Base-by-base conservation (phyloP, 257 asterid genomes). In the Scutellaria baicalensis region DNA sequence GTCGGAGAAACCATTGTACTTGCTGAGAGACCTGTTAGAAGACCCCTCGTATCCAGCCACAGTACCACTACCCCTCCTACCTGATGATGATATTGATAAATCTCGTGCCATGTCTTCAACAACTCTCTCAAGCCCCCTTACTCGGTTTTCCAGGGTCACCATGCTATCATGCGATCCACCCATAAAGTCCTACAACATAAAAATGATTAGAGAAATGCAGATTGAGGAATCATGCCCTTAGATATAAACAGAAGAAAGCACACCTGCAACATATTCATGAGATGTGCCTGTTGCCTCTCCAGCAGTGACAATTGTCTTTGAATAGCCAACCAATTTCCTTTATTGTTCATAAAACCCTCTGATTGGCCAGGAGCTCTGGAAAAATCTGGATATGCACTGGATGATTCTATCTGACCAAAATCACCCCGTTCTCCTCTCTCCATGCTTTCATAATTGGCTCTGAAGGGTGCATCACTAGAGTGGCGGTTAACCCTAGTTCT, bases 91-190 rank as follows among this genome's bases (percentile, higher is more conserved):
- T 74, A 94, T 77, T n/a, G 97, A 89, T 61, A 94, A 85, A 82
- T 89, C 96, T 45, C 88, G 88, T 59, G 97, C 96, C 99, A 91
- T 91, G 79, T 89, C 97, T 76, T 89, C 99, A 42, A 94, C 96
- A 18, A 94, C 90, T 83, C 99, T 86, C 88, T 94, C 99, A 27
- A 94, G 97, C 57, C 99, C 97, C 45, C 93, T 79, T 9, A 94
- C 98, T 78, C 99, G 86, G 71, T 85, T 87, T 79, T 92, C 99
- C 11, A 94, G 87, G 59, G 99, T 90, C 77, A 92, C 72, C 99
- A 94, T 94, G 89, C 90, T 89, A 51, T 88, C 91, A 71, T 89
- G 99, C 54, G 98, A 94, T 58, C 99, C 96, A 20, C 99, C 97
- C 98, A 94, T 94, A 81, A 91, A 92, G 66, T 92, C 98, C 97